These are phyloP conservation scores for Pterocarpus santalinus DNA, from an alignment of 306 rosid genomes.

Conservation along the genomic window DNA sequence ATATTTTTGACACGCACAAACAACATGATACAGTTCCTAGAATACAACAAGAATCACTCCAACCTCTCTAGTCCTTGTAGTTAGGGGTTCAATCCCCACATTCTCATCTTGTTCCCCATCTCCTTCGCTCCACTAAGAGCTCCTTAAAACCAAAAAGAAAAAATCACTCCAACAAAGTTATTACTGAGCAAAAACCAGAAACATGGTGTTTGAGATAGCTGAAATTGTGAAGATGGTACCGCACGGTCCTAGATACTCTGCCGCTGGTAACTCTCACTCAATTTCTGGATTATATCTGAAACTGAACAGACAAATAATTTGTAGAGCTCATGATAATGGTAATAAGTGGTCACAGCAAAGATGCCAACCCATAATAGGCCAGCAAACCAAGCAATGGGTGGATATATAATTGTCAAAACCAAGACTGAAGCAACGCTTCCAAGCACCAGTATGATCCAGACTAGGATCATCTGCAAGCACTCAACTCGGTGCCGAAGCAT, in stretches of 20 bases:
- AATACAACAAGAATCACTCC: neutral
- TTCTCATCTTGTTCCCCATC: no score
- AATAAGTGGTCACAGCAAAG: neutral
- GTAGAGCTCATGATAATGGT: neutral
- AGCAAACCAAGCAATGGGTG: neutral
- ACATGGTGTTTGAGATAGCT: no score
- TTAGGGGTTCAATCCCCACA: no score
- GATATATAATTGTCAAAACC: neutral
- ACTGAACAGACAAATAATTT: neutral
- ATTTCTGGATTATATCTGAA: neutral
- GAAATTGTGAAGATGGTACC: no score
- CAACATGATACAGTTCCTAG: neutral
- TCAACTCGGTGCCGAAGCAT: neutral
- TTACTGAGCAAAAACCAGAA: no score
- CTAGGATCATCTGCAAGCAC: neutral
- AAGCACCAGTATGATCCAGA: neutral
- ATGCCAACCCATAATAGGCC: neutral
- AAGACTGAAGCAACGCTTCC: slow-evolving; percentile 7
- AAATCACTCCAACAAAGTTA: no score
- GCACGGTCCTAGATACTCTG: neutral
- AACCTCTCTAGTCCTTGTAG: no score
- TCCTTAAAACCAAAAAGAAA: no score
- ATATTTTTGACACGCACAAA: no score
- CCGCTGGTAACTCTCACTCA: neutral
- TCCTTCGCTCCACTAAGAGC: no score